A percentile compares a stretch with the other conserved stretches of the same genome.
Evolutionary conservation across 2,329 filamentous ascomycete genomes (phyloP).

Genomic region (Metarhizium rileyi): DNA sequence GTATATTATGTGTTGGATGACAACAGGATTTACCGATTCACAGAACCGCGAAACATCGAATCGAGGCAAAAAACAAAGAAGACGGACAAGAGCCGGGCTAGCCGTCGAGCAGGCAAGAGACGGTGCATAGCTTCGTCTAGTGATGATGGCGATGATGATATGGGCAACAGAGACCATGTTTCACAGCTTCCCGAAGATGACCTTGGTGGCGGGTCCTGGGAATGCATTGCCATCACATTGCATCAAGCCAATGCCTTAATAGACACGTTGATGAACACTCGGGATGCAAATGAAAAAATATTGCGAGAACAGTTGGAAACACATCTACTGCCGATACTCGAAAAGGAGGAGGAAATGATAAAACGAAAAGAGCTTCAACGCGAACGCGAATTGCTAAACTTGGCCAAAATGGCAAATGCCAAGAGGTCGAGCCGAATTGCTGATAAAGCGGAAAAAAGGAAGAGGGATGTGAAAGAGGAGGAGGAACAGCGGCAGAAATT

Average conservation of each 20-base stretch:
- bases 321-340: slow-evolving; percentile 74
- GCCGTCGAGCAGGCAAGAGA: slow-evolving; percentile 61
- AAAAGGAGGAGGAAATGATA: slow-evolving; percentile 65
- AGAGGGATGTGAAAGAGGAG: slow-evolving; percentile 58
- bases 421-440: slow-evolving; percentile 90
- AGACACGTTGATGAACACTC: slow-evolving; percentile 60
- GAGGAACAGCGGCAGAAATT: slow-evolving; percentile 49
- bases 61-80: slow-evolving; percentile 60
- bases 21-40: slow-evolving; percentile 80
- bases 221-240: slow-evolving; percentile 77
- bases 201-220: slow-evolving; percentile 74
- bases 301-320: slow-evolving; percentile 62
- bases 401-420: slow-evolving; percentile 84
- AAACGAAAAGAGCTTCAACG: slow-evolving; percentile 59
- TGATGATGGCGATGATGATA: slow-evolving; percentile 19
- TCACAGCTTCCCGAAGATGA: slow-evolving; percentile 37
- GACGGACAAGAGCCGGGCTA: slow-evolving; percentile 38
- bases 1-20: slow-evolving; percentile 89
- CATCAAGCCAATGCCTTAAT: slow-evolving; percentile 68
- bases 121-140: slow-evolving; percentile 42
- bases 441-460: slow-evolving; percentile 68
- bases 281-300: slow-evolving; percentile 76
- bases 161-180: slow-evolving; percentile 20
- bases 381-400: slow-evolving; percentile 68
- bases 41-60: slow-evolving; percentile 56